Conservation (phyloP, 2,329 filamentous ascomycete species). For the Fusarium sp. region DNA sequence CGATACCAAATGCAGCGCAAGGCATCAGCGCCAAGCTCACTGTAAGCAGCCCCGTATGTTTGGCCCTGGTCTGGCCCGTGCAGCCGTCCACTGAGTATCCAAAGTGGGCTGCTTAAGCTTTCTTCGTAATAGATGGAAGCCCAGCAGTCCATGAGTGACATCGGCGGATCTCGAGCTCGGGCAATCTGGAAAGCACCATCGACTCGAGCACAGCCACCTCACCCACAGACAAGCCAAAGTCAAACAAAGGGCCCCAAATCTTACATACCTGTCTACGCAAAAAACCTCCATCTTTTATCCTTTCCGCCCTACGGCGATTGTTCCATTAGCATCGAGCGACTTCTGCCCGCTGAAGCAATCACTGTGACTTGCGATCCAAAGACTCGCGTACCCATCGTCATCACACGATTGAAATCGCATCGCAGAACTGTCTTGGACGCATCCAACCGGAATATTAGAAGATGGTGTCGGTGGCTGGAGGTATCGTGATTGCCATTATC, state of each 20-base stretch:
- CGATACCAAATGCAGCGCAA: constrained; percentile 36
- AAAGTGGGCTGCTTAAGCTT: background rate
- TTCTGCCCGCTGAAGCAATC: background rate
- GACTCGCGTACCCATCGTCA: constrained; percentile 2
- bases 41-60: constrained; percentile 25
- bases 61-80: background rate
- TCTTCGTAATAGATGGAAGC: constrained; percentile 18
- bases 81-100: background rate
- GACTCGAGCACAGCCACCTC: constrained; percentile 34
- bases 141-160: constrained; percentile 15
- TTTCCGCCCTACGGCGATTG: background rate
- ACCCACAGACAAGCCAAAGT: constrained; percentile 20
- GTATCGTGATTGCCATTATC: constrained; percentile 79
- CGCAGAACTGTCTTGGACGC: constrained; percentile 11
- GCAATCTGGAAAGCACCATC: constrained; percentile 11
- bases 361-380: constrained; percentile 10
- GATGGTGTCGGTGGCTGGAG: constrained; percentile 71
- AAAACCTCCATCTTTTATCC: background rate
- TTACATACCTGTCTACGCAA: background rate
- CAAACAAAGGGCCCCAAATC: constrained; percentile 8
- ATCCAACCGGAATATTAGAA: constrained; percentile 34
- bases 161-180: constrained; percentile 17
- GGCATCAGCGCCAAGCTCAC: constrained; percentile 30
- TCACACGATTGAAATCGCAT: constrained; percentile 25
- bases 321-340: background rate